A percentile compares a stretch with the other conserved stretches of the same genome.
Evolutionary conservation across 140 eudicot genomes (phyloP).

Genomic region (Erigeron philadelphicus): DNA sequence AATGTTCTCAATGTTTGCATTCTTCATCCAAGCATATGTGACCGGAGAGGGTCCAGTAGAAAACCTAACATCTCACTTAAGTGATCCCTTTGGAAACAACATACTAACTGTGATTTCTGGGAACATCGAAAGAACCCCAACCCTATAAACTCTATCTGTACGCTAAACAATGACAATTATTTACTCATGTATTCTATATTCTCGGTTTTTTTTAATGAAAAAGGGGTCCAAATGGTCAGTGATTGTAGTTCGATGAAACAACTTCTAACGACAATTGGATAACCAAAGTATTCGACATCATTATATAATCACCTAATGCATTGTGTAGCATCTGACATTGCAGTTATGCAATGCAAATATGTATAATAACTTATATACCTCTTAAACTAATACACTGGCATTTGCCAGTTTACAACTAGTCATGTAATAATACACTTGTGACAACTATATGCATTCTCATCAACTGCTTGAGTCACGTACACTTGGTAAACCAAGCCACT

Average conservation of each 20-base stretch:
- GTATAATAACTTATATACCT: not conserved
- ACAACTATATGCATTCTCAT: not conserved
- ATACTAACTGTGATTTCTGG: constrained; percentile 78
- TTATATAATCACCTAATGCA: not conserved
- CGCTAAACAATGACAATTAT: not conserved
- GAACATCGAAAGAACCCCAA: constrained; percentile 64
- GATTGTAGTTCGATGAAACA: no score
- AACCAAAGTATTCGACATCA: not conserved
- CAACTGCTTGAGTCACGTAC: not conserved
- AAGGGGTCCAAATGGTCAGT: no score
- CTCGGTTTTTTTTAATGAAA: not conserved
- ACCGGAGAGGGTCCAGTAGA: constrained; percentile 94
- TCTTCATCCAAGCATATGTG: constrained; percentile 87
- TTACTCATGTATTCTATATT: constrained; percentile 6
- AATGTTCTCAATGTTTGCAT: constrained; percentile 88
- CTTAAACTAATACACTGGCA: not conserved
- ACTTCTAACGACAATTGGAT: not conserved
- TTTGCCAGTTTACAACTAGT: not conserved
- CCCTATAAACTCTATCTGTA: constrained; percentile 43
- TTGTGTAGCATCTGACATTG: not conserved
- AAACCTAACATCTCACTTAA: constrained; percentile 74
- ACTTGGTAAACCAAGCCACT: not conserved
- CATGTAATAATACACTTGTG: not conserved
- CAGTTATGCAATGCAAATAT: not conserved
- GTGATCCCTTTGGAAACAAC: constrained; percentile 95